Conservation (phyloP, 2,329 filamentous ascomycete genomes). For the Sporothrix pallida region DNA sequence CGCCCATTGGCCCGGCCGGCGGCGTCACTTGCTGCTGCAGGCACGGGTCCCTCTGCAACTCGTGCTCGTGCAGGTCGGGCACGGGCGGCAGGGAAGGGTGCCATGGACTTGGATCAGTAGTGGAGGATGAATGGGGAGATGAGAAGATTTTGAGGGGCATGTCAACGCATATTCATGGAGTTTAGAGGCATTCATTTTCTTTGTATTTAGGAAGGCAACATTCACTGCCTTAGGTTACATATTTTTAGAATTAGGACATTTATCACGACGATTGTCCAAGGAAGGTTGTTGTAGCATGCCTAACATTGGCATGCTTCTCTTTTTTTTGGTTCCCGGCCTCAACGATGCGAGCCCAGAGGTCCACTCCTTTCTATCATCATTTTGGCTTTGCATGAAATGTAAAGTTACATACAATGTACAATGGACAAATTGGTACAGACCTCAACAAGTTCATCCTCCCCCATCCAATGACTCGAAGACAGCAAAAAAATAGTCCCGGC, state of each 20-base stretch:
- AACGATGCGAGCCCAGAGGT: too few species aligned
- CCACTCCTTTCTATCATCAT: not conserved
- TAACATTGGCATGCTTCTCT: not conserved
- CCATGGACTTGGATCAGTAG: constrained; percentile 34
- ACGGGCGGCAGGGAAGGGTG: constrained; percentile 26
- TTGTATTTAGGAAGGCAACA: too few species aligned
- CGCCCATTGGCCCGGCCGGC: constrained; percentile 40
- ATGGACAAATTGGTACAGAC: too few species aligned
- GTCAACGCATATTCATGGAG: not conserved
- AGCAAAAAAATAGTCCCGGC: constrained; percentile 24
- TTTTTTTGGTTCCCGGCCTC: not conserved
- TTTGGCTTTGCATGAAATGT: constrained; percentile 1
- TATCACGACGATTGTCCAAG: too few species aligned
- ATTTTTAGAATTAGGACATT: too few species aligned
- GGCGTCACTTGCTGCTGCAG: constrained; percentile 19
- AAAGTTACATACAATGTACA: constrained; percentile 12
- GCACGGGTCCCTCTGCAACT: not conserved
- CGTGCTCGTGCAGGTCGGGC: constrained; percentile 31
- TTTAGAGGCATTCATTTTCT: not conserved
- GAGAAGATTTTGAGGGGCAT: not conserved
- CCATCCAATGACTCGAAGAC: constrained; percentile 1
- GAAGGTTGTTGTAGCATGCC: not conserved
- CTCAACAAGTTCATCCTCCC: not conserved
- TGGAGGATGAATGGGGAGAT: not conserved
- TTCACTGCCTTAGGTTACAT: too few species aligned